These are phyloP conservation scores for Pseudogymnoascus pannorum DNA, from an alignment of 2,329 filamentous ascomycete genomes.

Conservation along the genomic window DNA sequence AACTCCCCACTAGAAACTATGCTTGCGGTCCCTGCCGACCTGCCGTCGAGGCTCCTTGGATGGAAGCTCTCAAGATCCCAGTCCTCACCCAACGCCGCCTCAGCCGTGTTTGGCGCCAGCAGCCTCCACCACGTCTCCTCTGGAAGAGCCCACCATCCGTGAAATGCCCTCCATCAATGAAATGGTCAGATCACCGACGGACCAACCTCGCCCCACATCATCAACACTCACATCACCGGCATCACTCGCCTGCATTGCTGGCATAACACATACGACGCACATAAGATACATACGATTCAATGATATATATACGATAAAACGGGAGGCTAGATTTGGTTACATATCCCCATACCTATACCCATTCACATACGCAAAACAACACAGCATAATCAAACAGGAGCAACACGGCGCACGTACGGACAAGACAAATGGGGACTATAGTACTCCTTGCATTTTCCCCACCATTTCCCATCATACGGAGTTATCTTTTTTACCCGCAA, in stretches of 20 bases:
- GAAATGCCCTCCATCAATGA: not conserved
- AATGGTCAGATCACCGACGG: not conserved
- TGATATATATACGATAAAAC: not conserved
- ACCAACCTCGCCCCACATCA: not conserved
- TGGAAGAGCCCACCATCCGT: not conserved
- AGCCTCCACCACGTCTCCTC: not conserved
- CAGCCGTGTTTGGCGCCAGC: not conserved
- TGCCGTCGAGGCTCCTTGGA: not conserved
- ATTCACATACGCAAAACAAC: not conserved
- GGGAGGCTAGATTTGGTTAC: not conserved
- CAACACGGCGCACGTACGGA: not conserved
- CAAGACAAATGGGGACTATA: not conserved
- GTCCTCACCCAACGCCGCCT: not conserved
- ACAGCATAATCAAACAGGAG: not conserved
- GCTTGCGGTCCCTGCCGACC: not conserved
- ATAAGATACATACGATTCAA: not conserved
- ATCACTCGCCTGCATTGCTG: not conserved
- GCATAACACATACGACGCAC: not conserved
- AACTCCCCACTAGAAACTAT: not conserved
- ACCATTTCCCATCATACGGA: not conserved
- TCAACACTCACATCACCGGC: not conserved
- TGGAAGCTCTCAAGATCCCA: not conserved
- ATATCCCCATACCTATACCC: not conserved
- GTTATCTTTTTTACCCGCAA: not conserved
- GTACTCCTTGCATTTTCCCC: not conserved